phyloP scores from a whole-genome alignment of 192 early-diverging fungal species.

The Coemansia sp. region DNA sequence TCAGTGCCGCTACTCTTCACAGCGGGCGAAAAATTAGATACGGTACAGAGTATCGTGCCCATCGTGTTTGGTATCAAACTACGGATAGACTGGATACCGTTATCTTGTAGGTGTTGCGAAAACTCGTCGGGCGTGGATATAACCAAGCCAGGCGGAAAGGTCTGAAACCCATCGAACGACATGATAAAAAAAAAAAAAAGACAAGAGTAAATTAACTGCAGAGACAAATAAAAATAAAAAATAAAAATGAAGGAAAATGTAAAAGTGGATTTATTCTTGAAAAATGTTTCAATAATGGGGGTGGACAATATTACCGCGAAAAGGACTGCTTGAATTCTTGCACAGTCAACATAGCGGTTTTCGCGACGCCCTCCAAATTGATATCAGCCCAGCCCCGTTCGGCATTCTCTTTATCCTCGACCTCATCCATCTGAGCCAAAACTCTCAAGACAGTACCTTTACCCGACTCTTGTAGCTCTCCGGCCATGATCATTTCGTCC shows the following conservation, averaged over 20 bases:
- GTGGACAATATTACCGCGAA: constrained; percentile 17
- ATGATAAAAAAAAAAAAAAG: not conserved
- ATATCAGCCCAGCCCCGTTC: constrained; percentile 64
- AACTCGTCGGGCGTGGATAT: constrained; percentile 8
- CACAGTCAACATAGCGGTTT: constrained; percentile 49
- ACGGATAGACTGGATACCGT: not conserved
- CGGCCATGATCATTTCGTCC: constrained; percentile 87
- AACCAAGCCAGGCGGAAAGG: not conserved
- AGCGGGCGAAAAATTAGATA: not conserved
- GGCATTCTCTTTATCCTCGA: constrained; percentile 74
- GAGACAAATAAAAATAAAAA: not conserved
- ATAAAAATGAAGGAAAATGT: not conserved
- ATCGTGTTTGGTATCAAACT: not conserved
- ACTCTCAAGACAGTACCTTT: constrained; percentile 77
- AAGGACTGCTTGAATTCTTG: constrained; percentile 54
- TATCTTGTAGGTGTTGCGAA: not conserved
- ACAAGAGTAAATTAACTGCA: not conserved
- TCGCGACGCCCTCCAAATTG: constrained; percentile 56
- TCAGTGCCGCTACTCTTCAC: constrained; percentile 8
- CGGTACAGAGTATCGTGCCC: not conserved
- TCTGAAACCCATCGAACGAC: not conserved
- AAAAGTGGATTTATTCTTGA: not conserved
- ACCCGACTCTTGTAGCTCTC: constrained; percentile 94
- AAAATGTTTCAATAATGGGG: not conserved
- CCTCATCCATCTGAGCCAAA: constrained; percentile 74